Evolutionary conservation across 495 filamentous ascomycete genomes (phyloP).

Genomic region (Podospora pseudopauciseta): DNA sequence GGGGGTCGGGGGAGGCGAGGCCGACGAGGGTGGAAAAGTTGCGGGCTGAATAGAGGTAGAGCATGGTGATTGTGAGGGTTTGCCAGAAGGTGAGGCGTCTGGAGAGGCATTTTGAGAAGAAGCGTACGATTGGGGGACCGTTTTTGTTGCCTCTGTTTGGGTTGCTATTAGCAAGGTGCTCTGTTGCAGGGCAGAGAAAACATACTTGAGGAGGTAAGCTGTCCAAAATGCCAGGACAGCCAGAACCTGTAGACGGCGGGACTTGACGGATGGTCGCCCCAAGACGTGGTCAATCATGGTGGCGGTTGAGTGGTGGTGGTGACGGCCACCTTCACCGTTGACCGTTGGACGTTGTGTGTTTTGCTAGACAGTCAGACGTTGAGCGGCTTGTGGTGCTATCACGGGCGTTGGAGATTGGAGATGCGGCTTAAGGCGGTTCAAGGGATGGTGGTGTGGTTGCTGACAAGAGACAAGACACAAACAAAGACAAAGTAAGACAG

Average conservation of each 20-base stretch:
- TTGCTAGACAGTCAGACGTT: not conserved
- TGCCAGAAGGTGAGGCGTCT: slow-evolving; percentile 77
- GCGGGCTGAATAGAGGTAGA: slow-evolving; percentile 86
- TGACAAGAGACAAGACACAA: not conserved
- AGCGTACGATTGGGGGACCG: slow-evolving; percentile 75
- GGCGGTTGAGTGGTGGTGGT: not conserved
- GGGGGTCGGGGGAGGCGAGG: slow-evolving; percentile 86
- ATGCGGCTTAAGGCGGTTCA: not conserved
- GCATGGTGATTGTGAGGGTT: slow-evolving; percentile 77
- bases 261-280: slow-evolving; percentile 83
- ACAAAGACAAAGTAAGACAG: not conserved
- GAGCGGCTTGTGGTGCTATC: not conserved
- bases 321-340: not conserved
- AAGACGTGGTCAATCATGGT: slow-evolving; percentile 77
- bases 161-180: not conserved
- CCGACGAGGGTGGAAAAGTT: slow-evolving; percentile 91
- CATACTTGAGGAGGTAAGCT: slow-evolving; percentile 70
- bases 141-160: slow-evolving; percentile 69
- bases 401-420: not conserved
- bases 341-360: not conserved
- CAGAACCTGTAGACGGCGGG: slow-evolving; percentile 89
- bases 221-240: slow-evolving; percentile 91
- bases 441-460: not conserved
- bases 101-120: slow-evolving; percentile 65
- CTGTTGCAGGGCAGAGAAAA: not conserved